Base-by-base conservation (phyloP, 2,329 filamentous ascomycete species). In the Zasmidium citrigriseum region DNA sequence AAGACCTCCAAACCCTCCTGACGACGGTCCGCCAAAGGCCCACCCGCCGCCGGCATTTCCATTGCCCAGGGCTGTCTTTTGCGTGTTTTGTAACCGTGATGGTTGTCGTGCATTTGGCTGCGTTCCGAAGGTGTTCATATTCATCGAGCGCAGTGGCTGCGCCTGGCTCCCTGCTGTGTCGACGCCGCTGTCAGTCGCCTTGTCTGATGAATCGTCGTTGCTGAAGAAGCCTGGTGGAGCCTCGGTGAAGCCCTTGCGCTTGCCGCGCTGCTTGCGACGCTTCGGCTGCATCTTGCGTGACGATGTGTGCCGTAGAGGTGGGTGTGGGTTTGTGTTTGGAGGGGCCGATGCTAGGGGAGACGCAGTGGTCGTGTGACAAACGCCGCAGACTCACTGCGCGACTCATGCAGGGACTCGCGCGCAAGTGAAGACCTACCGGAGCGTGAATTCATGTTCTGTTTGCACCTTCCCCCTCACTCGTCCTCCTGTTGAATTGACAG, bases 11-110 rank as follows among this genome's bases (percentile, higher is more conserved):
- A 64, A 62, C n/a, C 29, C 51, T 54, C 80, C 77, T 62, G 80
- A 80, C 69, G 82, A 78, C 46, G 82, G 81, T 55, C 81, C 73
- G 50, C 81, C 81, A 69, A 85, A 85, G 50, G 80, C 82, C 83
- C 83, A 86, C 70, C 81, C 81, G 61, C 81, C 61, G 29, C 61
- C 64, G 34, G 61, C 64, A 34, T 64, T 78, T 67, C 79, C 80
- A 66, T 77, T 80, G 53, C 82, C 83, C 80, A 71, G 51, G 1
- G 63, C 66, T 3, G 63, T 64, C 68, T 73, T 73, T 44, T 66
- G 63, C 22, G 69, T 67, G 54, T 71, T 73, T 54, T 70, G 70
- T 50, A 73, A 56, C 46, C 69, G 60, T 49, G 68, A 63, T 23
- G 64, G 61, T 34, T 64, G 67, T 18, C 69, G 68, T 49, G 67